phyloP scores from a whole-genome alignment of 768 basidiomycete genomes.

The Daedalea quercina region DNA sequence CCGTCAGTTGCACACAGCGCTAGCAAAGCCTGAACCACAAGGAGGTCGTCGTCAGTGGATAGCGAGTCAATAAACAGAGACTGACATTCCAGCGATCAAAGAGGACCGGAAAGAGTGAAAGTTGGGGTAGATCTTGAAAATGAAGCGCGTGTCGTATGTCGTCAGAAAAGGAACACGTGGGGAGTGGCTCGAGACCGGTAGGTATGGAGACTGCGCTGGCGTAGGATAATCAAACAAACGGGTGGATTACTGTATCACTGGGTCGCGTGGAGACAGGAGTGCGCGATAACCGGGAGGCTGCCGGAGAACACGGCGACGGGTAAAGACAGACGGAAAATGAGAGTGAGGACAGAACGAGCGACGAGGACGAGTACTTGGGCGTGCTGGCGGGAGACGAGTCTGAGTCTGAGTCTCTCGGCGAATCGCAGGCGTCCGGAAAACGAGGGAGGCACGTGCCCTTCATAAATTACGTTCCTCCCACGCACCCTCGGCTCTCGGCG shows the following conservation, averaged over 20 bases:
- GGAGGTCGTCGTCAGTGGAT: background rate
- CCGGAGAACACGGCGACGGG: background rate
- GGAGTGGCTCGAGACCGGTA: slow-evolving; percentile 3
- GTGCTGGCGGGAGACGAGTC: background rate
- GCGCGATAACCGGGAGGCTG: background rate
- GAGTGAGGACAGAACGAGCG: slow-evolving; percentile 2
- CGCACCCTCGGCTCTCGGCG: too few relatives aligned
- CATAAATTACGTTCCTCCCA: background rate
- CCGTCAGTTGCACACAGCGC: background rate
- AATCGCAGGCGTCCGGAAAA: background rate
- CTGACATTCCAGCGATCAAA: slow-evolving; percentile 1
- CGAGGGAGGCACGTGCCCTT: slow-evolving; percentile 4
- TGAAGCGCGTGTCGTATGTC: slow-evolving; percentile 9
- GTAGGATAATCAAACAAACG: background rate
- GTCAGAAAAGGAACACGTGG: slow-evolving; percentile 19
- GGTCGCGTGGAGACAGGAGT: background rate
- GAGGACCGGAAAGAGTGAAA: background rate
- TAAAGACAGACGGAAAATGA: slow-evolving; percentile 3
- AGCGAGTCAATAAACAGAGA: background rate
- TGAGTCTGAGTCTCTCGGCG: background rate
- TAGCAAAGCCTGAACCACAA: background rate
- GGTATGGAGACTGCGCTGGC: slow-evolving; percentile 8
- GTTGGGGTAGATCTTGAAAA: background rate
- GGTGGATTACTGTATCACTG: background rate
- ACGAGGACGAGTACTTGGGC: slow-evolving; percentile 2